Conservation (phyloP, 371 early-diverging fungal species). For the Funneliformis caledonium region DNA sequence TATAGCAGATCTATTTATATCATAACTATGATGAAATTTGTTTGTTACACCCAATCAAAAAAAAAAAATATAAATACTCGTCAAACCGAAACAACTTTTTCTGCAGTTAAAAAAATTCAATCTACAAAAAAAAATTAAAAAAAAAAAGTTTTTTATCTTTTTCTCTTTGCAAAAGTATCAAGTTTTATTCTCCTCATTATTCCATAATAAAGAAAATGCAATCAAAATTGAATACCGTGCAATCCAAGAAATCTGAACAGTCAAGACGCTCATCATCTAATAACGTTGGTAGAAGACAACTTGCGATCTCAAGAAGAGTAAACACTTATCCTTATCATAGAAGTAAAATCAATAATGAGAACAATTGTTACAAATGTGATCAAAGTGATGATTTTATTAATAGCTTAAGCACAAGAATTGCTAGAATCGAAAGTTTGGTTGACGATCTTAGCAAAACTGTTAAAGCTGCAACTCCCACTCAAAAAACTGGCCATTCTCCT, state of each 20-base stretch:
- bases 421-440: slow-evolving; percentile 1
- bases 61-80: no score
- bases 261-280: background rate
- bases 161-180: background rate
- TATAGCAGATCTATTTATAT: no score
- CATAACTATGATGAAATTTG: no score
- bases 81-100: no score
- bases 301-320: background rate
- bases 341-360: background rate
- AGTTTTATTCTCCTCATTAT: background rate
- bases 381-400: slow-evolving; percentile 5
- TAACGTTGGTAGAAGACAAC: background rate
- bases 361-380: slow-evolving; percentile 2
- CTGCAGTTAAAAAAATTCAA: background rate
- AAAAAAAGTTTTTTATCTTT: background rate
- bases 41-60: no score
- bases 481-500: background rate
- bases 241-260: background rate
- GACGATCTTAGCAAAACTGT: background rate
- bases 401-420: background rate
- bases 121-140: background rate
- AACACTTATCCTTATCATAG: background rate
- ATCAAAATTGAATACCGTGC: background rate
- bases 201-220: background rate
- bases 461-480: background rate